Evolutionary conservation across 2,329 filamentous ascomycete species (phyloP).

Genomic region (Fusarium solani-melongenae): DNA sequence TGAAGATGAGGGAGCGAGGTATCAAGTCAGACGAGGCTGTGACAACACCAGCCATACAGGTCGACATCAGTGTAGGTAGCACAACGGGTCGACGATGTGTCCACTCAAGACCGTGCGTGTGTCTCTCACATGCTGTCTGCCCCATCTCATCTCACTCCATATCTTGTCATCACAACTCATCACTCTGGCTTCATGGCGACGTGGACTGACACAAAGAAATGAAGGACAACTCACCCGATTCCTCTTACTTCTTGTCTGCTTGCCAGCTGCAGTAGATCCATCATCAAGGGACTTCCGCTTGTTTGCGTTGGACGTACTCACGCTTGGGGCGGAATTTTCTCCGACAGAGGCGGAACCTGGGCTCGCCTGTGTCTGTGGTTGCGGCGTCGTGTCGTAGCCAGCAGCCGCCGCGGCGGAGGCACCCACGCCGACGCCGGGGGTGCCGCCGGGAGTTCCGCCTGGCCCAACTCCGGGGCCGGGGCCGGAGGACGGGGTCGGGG

Average conservation of each 20-base stretch:
- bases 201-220: constrained; percentile 10
- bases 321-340: constrained; percentile 60
- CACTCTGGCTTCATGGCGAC: background rate
- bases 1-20: background rate
- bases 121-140: constrained; percentile 1
- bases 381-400: constrained; percentile 48
- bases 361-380: constrained; percentile 47
- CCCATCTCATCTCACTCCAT: constrained; percentile 6
- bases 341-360: constrained; percentile 56
- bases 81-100: background rate
- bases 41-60: background rate
- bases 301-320: constrained; percentile 41
- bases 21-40: background rate
- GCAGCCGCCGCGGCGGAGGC: constrained; percentile 44
- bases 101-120: background rate
- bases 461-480: constrained; percentile 31
- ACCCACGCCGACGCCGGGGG: constrained; percentile 33
- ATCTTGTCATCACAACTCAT: constrained; percentile 4
- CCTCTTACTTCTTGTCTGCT: constrained; percentile 69
- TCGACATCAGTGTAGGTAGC: constrained; percentile 13
- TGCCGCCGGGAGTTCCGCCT: constrained; percentile 30
- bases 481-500: constrained; percentile 36
- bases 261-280: constrained; percentile 47
- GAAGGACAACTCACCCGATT: constrained; percentile 61
- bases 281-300: constrained; percentile 57